A percentile compares a stretch with the other conserved stretches of the same genome.
These are phyloP conservation scores for Pilaira anomala DNA, from an alignment of 192 early-diverging fungal genomes.

Conservation along the genomic window DNA sequence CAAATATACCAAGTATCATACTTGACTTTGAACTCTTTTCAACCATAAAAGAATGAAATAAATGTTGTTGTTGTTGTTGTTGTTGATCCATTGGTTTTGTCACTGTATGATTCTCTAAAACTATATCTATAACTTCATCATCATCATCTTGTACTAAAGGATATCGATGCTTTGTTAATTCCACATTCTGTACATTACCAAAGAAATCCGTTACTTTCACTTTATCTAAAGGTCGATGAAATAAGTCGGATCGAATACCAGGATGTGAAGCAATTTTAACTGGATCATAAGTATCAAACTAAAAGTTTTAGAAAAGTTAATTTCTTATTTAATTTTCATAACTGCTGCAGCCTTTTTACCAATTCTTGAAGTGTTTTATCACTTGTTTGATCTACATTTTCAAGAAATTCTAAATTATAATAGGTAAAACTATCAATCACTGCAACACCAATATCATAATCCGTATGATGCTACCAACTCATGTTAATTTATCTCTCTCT, in stretches of 20 bases:
- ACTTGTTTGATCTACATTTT: constrained; percentile 78
- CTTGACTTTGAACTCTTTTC: no score
- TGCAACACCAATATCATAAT: constrained; percentile 91
- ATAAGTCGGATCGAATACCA: constrained; percentile 83
- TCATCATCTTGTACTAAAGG: constrained; percentile 3
- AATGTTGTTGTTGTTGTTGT: no score
- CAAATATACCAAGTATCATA: no score
- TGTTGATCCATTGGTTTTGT: no score
- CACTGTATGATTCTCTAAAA: no score
- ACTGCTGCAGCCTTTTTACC: constrained; percentile 46
- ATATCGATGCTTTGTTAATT: constrained; percentile 64
- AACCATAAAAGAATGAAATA: no score
- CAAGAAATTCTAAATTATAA: constrained; percentile 91
- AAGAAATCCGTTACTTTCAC: constrained; percentile 93
- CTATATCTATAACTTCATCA: no score
- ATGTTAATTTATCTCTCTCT: background rate
- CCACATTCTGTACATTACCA: constrained; percentile 88
- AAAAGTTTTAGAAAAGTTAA: background rate
- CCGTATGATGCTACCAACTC: constrained; percentile 72
- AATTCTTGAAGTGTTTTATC: constrained; percentile 70
- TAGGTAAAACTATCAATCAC: constrained; percentile 99
- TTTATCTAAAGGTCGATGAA: constrained; percentile 72
- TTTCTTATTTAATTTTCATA: background rate
- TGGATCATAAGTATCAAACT: constrained; percentile 83
- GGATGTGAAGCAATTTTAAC: constrained; percentile 76